These are phyloP conservation scores for Amaranthus cruentus DNA, from an alignment of 148 eudicot genomes.

Conservation along the genomic window DNA sequence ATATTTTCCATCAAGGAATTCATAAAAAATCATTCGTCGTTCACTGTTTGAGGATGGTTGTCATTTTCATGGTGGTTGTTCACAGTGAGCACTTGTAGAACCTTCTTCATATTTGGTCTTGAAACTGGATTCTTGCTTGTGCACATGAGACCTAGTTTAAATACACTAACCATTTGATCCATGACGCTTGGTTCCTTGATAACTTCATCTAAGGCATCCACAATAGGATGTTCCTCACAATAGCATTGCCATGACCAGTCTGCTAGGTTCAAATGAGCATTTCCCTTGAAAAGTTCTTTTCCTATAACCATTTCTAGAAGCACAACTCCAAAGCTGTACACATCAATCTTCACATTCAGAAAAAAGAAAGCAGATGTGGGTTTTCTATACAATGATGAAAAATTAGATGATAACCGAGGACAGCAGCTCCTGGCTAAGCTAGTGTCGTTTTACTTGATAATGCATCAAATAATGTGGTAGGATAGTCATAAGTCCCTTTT, in stretches of 20 bases:
- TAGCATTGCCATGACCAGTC: conserved; percentile 64
- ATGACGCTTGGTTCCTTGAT: conserved; percentile 31
- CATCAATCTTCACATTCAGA: not conserved
- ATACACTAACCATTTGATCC: conserved; percentile 45
- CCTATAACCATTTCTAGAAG: not conserved
- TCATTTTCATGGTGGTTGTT: too few relatives aligned
- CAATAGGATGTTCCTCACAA: conserved; percentile 37
- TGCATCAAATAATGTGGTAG: too few relatives aligned
- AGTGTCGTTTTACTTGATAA: too few relatives aligned
- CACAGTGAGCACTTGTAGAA: conserved; percentile 37
- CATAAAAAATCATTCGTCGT: too few relatives aligned
- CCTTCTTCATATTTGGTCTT: conserved; percentile 66
- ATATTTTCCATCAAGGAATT: too few relatives aligned
- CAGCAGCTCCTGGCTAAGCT: too few relatives aligned
- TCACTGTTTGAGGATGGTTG: too few relatives aligned
- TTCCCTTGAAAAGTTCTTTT: not conserved
- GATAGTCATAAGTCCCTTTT: too few relatives aligned
- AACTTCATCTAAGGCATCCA: conserved; percentile 36
- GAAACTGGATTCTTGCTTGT: conserved; percentile 36
- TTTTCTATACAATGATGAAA: too few relatives aligned
- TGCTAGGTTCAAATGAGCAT: conserved; percentile 39
- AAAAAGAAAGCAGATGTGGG: too few relatives aligned
- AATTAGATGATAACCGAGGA: too few relatives aligned
- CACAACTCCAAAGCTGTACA: not conserved
- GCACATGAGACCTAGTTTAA: conserved; percentile 52